Evolutionary conservation across 2,329 filamentous ascomycete genomes (phyloP).

Genomic region (Mycosphaerella arachidis): DNA sequence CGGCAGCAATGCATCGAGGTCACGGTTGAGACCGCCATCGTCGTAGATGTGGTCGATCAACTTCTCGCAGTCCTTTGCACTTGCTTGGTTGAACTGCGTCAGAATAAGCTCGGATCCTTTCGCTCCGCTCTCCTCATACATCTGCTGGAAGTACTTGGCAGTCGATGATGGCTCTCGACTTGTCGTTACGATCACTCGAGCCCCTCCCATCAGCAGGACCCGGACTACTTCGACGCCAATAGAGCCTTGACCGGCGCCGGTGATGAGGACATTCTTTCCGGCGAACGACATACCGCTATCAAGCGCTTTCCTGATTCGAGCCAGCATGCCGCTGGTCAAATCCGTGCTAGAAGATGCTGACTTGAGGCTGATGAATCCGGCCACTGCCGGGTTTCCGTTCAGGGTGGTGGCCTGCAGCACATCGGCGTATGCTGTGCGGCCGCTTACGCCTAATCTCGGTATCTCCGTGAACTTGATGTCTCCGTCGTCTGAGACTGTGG

Average conservation of each 20-base stretch:
- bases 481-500: background rate
- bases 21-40: constrained; percentile 94
- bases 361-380: background rate
- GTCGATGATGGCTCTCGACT: constrained; percentile 97
- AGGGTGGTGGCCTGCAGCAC: background rate
- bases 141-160: constrained; percentile 98
- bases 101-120: constrained; percentile 95
- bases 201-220: constrained; percentile 91
- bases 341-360: background rate
- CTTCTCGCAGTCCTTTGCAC: constrained; percentile 94
- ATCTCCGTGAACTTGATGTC: background rate
- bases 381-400: background rate
- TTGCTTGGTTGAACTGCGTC: constrained; percentile 97
- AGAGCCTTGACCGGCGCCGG: constrained; percentile 92
- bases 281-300: background rate
- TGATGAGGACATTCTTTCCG: constrained; percentile 96
- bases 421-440: background rate
- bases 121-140: constrained; percentile 92
- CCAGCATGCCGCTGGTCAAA: background rate
- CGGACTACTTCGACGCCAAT: constrained; percentile 96
- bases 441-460: background rate
- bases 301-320: background rate
- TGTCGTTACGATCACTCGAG: constrained; percentile 94
- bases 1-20: constrained; percentile 90
- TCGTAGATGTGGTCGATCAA: constrained; percentile 96